Evolutionary conservation across 768 basidiomycete species (phyloP).

Genomic region (Psilocybe subaeruginosa): DNA sequence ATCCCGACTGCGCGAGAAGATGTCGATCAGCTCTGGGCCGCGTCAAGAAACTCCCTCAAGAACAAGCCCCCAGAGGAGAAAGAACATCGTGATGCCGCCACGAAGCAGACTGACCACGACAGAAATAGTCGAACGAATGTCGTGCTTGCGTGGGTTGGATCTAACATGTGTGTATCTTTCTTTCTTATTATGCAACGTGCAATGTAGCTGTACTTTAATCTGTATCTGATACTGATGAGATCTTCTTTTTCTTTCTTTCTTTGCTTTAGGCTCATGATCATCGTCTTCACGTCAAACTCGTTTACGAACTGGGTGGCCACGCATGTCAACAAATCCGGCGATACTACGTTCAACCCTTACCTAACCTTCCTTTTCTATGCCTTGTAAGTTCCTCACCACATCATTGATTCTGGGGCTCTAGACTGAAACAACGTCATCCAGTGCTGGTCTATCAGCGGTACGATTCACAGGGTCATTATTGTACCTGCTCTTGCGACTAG

Average conservation of each 20-base stretch:
- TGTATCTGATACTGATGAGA: slow-evolving; percentile 3
- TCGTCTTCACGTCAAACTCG: slow-evolving; percentile 75
- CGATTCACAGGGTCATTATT: slow-evolving; percentile 80
- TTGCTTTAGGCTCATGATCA: slow-evolving; percentile 59
- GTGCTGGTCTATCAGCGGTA: slow-evolving; percentile 79
- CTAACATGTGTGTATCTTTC: slow-evolving; percentile 64
- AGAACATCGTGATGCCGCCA: slow-evolving; percentile 83
- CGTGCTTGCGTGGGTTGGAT: slow-evolving; percentile 81
- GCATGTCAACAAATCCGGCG: slow-evolving; percentile 52
- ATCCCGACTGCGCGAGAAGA: slow-evolving; percentile 83
- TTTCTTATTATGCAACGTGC: not conserved
- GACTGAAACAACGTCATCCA: slow-evolving; percentile 30
- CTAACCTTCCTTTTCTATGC: slow-evolving; percentile 78
- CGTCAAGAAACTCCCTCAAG: slow-evolving; percentile 71
- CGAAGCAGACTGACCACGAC: slow-evolving; percentile 88
- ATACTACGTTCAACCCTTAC: slow-evolving; percentile 85
- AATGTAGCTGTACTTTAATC: not conserved
- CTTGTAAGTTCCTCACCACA: slow-evolving; percentile 35
- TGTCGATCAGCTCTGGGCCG: slow-evolving; percentile 85
- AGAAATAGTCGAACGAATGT: slow-evolving; percentile 85
- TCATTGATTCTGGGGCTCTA: slow-evolving; percentile 8
- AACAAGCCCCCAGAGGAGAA: slow-evolving; percentile 72
- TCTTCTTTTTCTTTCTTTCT: slow-evolving; percentile 13
- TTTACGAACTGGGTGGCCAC: slow-evolving; percentile 74
- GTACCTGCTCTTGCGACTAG: slow-evolving; percentile 77